A percentile compares a stretch with the other conserved stretches of the same genome.
phyloP scores from a whole-genome alignment of 2,329 filamentous ascomycete species.

The Ambrosiella cleistominuta region DNA sequence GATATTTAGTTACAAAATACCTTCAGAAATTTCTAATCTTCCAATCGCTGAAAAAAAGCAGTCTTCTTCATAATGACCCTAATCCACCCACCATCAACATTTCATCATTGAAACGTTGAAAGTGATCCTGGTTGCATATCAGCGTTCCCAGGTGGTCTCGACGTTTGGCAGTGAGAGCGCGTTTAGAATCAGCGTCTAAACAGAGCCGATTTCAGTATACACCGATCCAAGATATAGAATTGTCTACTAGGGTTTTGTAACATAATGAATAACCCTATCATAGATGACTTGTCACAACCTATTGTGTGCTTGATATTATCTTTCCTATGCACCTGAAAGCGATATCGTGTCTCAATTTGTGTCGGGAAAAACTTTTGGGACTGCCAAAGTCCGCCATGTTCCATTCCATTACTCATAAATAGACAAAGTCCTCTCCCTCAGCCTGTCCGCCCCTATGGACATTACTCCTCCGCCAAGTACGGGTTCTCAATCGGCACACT shows the following conservation, averaged over 20 bases:
- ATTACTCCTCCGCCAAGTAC: conserved; percentile 29
- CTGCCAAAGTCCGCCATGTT: too few species aligned
- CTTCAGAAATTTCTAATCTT: too few species aligned
- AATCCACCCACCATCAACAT: not conserved
- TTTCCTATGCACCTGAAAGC: too few species aligned
- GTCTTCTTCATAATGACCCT: not conserved
- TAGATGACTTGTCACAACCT: too few species aligned
- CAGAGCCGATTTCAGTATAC: not conserved
- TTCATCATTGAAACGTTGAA: not conserved
- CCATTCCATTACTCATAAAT: not conserved
- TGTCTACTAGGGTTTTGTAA: too few species aligned
- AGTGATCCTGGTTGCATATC: not conserved
- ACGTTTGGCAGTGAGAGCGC: not conserved
- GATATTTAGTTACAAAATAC: too few species aligned
- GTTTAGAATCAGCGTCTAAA: not conserved
- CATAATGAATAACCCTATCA: too few species aligned
- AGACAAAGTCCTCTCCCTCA: not conserved
- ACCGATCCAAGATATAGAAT: too few species aligned
- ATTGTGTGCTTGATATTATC: too few species aligned
- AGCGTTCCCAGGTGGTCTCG: not conserved
- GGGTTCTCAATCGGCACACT: conserved; percentile 94
- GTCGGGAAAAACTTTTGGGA: too few species aligned
- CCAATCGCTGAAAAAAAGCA: not conserved
- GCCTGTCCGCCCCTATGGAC: not conserved
- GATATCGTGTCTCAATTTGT: too few species aligned